These are phyloP conservation scores for Diaporthe citriasiana DNA, from an alignment of 2,329 filamentous ascomycete species.

Conservation along the genomic window DNA sequence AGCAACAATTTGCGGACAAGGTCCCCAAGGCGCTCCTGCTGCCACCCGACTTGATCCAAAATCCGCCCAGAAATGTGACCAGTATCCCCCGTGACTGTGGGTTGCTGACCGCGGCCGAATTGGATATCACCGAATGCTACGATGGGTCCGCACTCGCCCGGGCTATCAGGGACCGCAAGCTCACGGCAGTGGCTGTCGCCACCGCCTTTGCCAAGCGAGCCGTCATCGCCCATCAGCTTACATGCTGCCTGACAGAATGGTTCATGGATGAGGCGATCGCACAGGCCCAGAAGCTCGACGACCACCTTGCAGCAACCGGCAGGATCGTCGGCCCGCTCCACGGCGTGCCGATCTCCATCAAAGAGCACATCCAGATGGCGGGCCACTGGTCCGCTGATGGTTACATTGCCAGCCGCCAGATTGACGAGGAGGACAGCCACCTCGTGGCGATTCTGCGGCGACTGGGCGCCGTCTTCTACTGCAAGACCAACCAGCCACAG, in stretches of 20 bases:
- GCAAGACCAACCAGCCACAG: slow-evolving; percentile 78
- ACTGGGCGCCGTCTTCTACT: slow-evolving; percentile 74
- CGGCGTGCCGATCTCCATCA: slow-evolving; percentile 65
- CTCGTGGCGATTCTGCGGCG: slow-evolving; percentile 69
- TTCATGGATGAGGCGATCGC: slow-evolving; percentile 48
- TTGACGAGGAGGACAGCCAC: slow-evolving; percentile 66
- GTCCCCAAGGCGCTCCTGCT: slow-evolving; percentile 52
- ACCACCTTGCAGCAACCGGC: slow-evolving; percentile 54
- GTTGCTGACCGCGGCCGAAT: slow-evolving; percentile 59
- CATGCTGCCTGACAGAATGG: slow-evolving; percentile 45
- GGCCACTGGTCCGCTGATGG: slow-evolving; percentile 65
- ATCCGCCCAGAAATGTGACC: slow-evolving; percentile 52
- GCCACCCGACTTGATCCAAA: slow-evolving; percentile 46
- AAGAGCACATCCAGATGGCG: slow-evolving; percentile 72
- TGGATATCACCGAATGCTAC: slow-evolving; percentile 63
- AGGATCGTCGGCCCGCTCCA: slow-evolving; percentile 69
- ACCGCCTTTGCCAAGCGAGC: slow-evolving; percentile 60
- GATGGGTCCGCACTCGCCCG: slow-evolving; percentile 58
- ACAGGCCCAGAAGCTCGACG: slow-evolving; percentile 56
- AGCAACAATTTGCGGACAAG: slow-evolving; percentile 49
- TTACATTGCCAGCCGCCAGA: slow-evolving; percentile 64
- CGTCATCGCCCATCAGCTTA: slow-evolving; percentile 61
- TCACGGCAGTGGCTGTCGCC: slow-evolving; percentile 57
- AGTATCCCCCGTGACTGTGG: slow-evolving; percentile 56
- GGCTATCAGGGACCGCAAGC: slow-evolving; percentile 53